A percentile compares a stretch with the other conserved stretches of the same genome.
phyloP scores from a whole-genome alignment of 345 rosid species.

The Eucalyptus cloeziana region DNA sequence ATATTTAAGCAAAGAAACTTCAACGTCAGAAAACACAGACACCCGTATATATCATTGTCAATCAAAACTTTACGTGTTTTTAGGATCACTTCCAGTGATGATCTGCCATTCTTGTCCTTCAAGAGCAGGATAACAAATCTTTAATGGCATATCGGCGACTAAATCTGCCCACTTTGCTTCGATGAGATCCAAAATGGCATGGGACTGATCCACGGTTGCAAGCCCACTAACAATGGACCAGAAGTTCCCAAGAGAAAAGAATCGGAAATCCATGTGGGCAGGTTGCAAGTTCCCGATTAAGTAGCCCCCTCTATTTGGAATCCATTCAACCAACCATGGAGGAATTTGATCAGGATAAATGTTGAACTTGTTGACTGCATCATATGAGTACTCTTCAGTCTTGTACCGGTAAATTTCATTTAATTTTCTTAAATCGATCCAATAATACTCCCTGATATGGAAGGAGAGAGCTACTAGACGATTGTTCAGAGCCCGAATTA shows the following conservation, averaged over 20 bases:
- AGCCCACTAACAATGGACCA: slow-evolving; percentile 60
- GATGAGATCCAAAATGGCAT: slow-evolving; percentile 56
- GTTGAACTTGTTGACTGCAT: slow-evolving; percentile 91
- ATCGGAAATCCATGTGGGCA: slow-evolving; percentile 93
- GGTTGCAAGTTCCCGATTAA: slow-evolving; percentile 86
- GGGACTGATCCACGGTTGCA: slow-evolving; percentile 46
- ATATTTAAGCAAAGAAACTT: not conserved
- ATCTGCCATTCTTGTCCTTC: slow-evolving; percentile 87
- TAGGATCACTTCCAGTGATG: slow-evolving; percentile 88
- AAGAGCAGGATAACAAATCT: slow-evolving; percentile 82
- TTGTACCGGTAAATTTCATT: slow-evolving; percentile 70
- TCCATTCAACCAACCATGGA: slow-evolving; percentile 91
- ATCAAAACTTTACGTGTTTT: slow-evolving; percentile 51
- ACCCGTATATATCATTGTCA: not conserved
- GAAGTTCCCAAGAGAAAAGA: slow-evolving; percentile 80
- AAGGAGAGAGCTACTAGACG: slow-evolving; percentile 83
- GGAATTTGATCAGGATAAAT: slow-evolving; percentile 91
- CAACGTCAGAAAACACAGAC: not conserved
- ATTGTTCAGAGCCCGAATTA: slow-evolving; percentile 67
- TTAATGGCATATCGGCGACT: slow-evolving; percentile 80
- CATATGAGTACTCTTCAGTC: slow-evolving; percentile 90
- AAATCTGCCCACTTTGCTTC: slow-evolving; percentile 82
- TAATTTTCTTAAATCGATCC: slow-evolving; percentile 65
- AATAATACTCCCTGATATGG: slow-evolving; percentile 91
- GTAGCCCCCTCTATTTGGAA: slow-evolving; percentile 66